Conservation (phyloP, 768 basidiomycete species). For the Leucocoprinus leucothites region DNA sequence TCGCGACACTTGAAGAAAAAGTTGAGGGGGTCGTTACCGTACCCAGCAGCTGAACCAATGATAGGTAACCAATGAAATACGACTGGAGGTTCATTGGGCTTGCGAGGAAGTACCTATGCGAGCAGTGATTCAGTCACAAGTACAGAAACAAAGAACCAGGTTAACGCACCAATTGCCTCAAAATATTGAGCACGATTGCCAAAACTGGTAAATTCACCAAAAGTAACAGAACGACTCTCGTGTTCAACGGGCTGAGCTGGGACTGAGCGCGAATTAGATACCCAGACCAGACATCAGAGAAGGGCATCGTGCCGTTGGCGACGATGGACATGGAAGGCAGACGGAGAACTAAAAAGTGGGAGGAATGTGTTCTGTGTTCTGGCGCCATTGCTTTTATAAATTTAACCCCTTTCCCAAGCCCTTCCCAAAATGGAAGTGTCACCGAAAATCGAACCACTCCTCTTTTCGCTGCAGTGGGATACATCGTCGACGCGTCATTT, state of each 20-base stretch:
- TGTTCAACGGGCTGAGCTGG: constrained; percentile 31
- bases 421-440: constrained; percentile 19
- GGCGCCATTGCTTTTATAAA: constrained; percentile 11
- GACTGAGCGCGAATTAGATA: constrained; percentile 40
- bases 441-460: constrained; percentile 32
- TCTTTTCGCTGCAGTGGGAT: not conserved
- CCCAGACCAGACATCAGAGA: constrained; percentile 41
- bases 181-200: constrained; percentile 67
- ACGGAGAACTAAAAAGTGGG: not conserved
- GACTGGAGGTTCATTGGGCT: constrained; percentile 74
- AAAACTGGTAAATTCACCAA: constrained; percentile 69
- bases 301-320: constrained; percentile 36
- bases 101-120: constrained; percentile 60
- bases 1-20: constrained; percentile 80
- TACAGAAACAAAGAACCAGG: constrained; percentile 2
- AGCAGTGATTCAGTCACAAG: not conserved
- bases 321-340: constrained; percentile 33
- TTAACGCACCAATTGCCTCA: constrained; percentile 72
- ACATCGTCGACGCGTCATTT: too few relatives aligned
- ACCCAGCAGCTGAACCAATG: constrained; percentile 83
- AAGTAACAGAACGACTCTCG: constrained; percentile 39
- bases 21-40: constrained; percentile 89
- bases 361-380: constrained; percentile 8
- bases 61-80: constrained; percentile 94
- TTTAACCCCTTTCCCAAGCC: constrained; percentile 13